phyloP scores from a whole-genome alignment of 2,329 filamentous ascomycete species.

The Paraconiothyrium brasiliense region DNA sequence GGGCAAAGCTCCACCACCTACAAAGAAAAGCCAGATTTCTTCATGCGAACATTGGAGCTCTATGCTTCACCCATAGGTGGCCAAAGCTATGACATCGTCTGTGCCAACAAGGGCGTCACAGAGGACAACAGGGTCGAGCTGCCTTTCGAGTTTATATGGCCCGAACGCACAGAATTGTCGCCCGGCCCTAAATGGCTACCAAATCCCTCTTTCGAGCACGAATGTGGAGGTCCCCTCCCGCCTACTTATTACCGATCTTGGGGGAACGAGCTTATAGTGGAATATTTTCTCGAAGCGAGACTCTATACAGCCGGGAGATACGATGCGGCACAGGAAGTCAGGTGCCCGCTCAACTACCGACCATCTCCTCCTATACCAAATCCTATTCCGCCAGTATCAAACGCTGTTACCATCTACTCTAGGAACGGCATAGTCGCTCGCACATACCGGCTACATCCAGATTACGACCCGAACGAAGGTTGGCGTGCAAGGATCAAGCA shows the following conservation, averaged over 20 bases:
- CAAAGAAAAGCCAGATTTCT: constrained; percentile 29
- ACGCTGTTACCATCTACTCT: constrained; percentile 16
- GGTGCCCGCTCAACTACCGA: constrained; percentile 29
- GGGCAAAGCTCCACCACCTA: constrained; percentile 11
- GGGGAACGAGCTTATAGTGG: constrained; percentile 9
- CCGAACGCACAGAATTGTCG: constrained; percentile 24
- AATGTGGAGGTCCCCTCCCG: constrained; percentile 31
- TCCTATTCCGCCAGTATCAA: background rate
- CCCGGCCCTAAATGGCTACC: constrained; percentile 23
- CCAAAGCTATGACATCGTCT: constrained; percentile 34
- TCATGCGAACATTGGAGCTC: constrained; percentile 27
- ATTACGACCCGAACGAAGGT: constrained; percentile 27
- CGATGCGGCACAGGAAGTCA: constrained; percentile 26
- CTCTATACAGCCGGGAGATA: constrained; percentile 8
- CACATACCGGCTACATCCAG: constrained; percentile 33
- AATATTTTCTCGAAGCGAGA: constrained; percentile 20
- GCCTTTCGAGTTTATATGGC: constrained; percentile 39
- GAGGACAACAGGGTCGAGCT: constrained; percentile 34
- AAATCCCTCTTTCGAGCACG: constrained; percentile 24
- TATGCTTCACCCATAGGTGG: constrained; percentile 29
- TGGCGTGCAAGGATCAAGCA: constrained; percentile 34
- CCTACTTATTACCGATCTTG: constrained; percentile 19
- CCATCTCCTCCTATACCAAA: constrained; percentile 25
- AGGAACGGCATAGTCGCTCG: constrained; percentile 31
- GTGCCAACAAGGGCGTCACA: constrained; percentile 25